A percentile compares a stretch with the other conserved stretches of the same genome.
phyloP scores from a whole-genome alignment of 169 alveolate species.

The Plasmodium vinckei region DNA sequence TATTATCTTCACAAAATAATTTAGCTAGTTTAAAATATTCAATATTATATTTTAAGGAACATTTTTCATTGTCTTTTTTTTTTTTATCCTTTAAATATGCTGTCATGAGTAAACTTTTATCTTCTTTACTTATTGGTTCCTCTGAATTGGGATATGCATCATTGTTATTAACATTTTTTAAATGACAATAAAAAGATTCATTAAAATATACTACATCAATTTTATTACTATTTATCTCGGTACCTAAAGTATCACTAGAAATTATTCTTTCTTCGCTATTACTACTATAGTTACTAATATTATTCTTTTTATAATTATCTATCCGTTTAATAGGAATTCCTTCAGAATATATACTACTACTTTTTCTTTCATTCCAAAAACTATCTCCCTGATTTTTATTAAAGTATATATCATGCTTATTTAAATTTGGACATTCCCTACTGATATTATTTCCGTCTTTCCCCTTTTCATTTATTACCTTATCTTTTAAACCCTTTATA shows the following conservation, averaged over 20 bases:
- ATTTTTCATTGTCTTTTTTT: background rate
- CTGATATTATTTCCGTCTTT: background rate
- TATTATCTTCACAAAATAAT: conserved; percentile 31
- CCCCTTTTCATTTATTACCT: background rate
- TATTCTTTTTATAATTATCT: background rate
- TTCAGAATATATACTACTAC: background rate
- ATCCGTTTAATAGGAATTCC: background rate
- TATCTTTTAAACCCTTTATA: background rate
- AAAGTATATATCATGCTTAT: too few relatives aligned
- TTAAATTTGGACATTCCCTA: too few relatives aligned
- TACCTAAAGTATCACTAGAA: background rate
- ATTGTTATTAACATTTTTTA: conserved; percentile 7
- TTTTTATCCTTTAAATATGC: conserved; percentile 39
- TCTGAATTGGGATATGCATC: conserved; percentile 63
- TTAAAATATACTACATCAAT: conserved; percentile 17
- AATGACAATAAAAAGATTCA: conserved; percentile 38
- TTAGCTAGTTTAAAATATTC: conserved; percentile 60
- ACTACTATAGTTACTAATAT: background rate
- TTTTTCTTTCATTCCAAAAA: background rate
- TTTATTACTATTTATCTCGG: background rate
- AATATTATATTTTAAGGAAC: conserved; percentile 23
- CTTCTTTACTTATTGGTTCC: conserved; percentile 39
- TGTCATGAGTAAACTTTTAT: conserved; percentile 21
- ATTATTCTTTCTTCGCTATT: background rate
- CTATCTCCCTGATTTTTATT: background rate